Conservation (phyloP, 2,329 filamentous ascomycete genomes). For the Verticillium klebahnii region DNA sequence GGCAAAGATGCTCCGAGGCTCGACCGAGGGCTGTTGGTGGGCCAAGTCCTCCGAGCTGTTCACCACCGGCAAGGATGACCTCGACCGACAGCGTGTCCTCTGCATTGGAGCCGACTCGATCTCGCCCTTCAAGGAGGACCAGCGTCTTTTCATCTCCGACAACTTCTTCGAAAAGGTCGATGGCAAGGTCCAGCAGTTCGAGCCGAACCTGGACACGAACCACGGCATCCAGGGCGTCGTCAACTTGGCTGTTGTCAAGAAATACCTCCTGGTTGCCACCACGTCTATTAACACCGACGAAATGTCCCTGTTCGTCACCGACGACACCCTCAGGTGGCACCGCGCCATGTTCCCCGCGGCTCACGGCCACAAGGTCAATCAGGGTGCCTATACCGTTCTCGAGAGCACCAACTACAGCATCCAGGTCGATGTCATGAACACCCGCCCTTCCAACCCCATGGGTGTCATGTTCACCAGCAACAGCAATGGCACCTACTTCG, state of each 20-base stretch:
- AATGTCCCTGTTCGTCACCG: conserved; percentile 85
- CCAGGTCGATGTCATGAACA: conserved; percentile 86
- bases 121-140: conserved; percentile 67
- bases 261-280: conserved; percentile 79
- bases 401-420: conserved; percentile 98
- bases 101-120: conserved; percentile 75
- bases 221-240: conserved; percentile 75
- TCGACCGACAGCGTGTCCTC: conserved; percentile 67
- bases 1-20: conserved; percentile 59
- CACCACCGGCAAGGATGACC: conserved; percentile 58
- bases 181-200: conserved; percentile 54
- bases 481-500: conserved; percentile 95
- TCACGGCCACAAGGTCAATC: conserved; percentile 64
- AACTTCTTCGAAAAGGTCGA: conserved; percentile 65
- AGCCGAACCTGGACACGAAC: conserved; percentile 71
- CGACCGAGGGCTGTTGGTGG: conserved; percentile 79
- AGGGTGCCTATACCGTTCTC: conserved; percentile 87
- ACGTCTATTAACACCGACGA: conserved; percentile 78
- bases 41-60: conserved; percentile 75
- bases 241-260: conserved; percentile 79
- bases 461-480: conserved; percentile 93
- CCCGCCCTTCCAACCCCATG: conserved; percentile 62
- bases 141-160: conserved; percentile 76
- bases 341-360: conserved; percentile 81
- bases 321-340: conserved; percentile 83